Evolutionary conservation across 345 rosid species (phyloP).

Genomic region (Citrus cavaleriei): DNA sequence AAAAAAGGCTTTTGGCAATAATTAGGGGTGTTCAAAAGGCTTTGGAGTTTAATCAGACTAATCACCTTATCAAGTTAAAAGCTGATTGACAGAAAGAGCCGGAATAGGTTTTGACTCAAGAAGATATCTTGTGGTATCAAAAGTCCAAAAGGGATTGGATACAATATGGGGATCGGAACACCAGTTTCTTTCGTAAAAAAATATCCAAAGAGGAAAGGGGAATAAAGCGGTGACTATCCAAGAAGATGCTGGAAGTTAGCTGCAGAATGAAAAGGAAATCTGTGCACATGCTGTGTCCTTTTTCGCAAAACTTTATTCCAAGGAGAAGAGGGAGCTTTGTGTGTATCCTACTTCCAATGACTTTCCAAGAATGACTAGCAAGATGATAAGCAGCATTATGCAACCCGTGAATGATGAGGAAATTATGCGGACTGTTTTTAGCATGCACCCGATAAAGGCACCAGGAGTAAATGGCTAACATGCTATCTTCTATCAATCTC

Average conservation of each 20-base stretch:
- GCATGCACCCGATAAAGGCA: too few species aligned
- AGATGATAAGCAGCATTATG: too few species aligned
- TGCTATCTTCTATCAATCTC: too few species aligned
- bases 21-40: neutral
- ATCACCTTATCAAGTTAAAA: neutral
- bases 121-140: neutral
- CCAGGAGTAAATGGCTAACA: too few species aligned
- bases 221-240: neutral
- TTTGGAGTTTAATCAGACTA: neutral
- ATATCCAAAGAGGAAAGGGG: neutral
- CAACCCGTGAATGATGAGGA: too few species aligned
- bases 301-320: too few species aligned
- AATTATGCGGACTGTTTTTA: too few species aligned
- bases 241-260: neutral
- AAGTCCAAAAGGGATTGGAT: neutral
- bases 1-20: neutral
- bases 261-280: neutral
- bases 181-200: neutral
- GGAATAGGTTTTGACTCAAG: neutral
- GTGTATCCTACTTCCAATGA: too few species aligned
- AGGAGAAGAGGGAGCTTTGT: too few species aligned
- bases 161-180: neutral
- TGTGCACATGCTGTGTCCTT: too few species aligned
- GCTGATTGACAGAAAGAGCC: accelerated
- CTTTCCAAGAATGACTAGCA: too few species aligned